Base-by-base conservation (phyloP, 2,329 filamentous ascomycete species). In the Thyridium curvatum region DNA sequence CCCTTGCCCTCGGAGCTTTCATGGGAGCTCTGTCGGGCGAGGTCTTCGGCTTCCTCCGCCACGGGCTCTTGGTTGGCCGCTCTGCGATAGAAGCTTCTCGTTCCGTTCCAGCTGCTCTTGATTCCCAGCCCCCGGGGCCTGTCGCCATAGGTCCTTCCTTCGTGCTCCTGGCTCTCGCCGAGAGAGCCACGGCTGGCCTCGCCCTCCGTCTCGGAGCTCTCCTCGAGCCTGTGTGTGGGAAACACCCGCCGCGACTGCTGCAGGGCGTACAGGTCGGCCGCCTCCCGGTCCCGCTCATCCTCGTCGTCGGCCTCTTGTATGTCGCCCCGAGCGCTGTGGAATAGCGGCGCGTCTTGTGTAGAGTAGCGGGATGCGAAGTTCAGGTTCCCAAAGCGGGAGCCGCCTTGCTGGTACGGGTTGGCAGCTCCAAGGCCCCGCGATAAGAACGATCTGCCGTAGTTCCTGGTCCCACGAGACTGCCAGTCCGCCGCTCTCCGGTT, bases 301-400 rank as follows among this genome's bases (percentile, higher is more conserved):
- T 93, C 90, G 45, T 97, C 91, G 46, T 96, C 90, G 55, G 94
- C 87, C 61, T 96, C 90, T 45, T 85, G 81, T 47, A 94, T 93
- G 55, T 94, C 88, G 59, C 95, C 89, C 13, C 89, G 78, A 4
- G 86, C 82, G 54, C 88, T 94, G 62, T 93, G 89, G 61, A 98
- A 97, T n/a, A 98, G 71, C 40, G 93, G 93, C 9, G 91, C 90
- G 49, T 89, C 86, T 41, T 86, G 83, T 35, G 77, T 72, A 4
- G 84, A 77, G 44, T 85, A 81, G 37, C 89, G 77, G 10, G 86
- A 88, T 18, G 84, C 79, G 58, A 95, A 94, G 21, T 81, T 82
- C 40, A 74, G 55, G 38, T 68, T 66, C 45, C 94, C 90, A 50
- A 88, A 77, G 34, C 89, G 81, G 3, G 86, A 87, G 32, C 77